These are phyloP conservation scores for Nemophila menziesii DNA, from an alignment of 257 asterid species.

Conservation along the genomic window DNA sequence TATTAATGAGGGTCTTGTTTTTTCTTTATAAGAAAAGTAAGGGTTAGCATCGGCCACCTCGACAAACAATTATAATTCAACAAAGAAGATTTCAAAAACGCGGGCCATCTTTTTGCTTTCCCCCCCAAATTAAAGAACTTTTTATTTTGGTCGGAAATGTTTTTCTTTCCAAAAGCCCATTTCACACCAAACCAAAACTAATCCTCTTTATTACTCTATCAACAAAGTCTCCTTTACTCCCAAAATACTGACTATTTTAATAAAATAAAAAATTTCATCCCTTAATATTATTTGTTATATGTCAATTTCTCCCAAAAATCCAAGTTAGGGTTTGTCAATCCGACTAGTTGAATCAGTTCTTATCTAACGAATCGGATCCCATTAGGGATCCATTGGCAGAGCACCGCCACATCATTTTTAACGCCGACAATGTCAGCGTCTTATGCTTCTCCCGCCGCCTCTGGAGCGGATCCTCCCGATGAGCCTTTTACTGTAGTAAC, in stretches of 20 bases:
- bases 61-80: too few species aligned
- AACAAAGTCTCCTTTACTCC: neutral
- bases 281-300: neutral
- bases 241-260: too few species aligned
- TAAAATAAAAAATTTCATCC: too few species aligned
- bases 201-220: neutral
- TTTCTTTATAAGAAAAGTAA: too few species aligned
- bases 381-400: slow-evolving; percentile 48
- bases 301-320: slow-evolving; percentile 21
- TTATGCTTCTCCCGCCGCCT: slow-evolving; percentile 23
- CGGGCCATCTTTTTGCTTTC: neutral
- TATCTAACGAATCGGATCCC: slow-evolving; percentile 31
- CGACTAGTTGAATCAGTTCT: slow-evolving; percentile 45
- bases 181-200: neutral
- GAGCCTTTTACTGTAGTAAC: slow-evolving; percentile 3
- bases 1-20: too few species aligned
- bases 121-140: neutral
- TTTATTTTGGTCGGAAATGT: too few species aligned
- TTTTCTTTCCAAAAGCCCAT: neutral
- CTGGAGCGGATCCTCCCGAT: slow-evolving; percentile 11
- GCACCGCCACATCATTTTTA: slow-evolving; percentile 33
- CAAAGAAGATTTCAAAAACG: neutral
- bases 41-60: too few species aligned
- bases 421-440: slow-evolving; percentile 66
- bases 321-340: slow-evolving; percentile 37